Evolutionary conservation across 805 yeast species (phyloP), one percentile per base, ranked within the genome.

Genomic region (Candida incommunis): DNA sequence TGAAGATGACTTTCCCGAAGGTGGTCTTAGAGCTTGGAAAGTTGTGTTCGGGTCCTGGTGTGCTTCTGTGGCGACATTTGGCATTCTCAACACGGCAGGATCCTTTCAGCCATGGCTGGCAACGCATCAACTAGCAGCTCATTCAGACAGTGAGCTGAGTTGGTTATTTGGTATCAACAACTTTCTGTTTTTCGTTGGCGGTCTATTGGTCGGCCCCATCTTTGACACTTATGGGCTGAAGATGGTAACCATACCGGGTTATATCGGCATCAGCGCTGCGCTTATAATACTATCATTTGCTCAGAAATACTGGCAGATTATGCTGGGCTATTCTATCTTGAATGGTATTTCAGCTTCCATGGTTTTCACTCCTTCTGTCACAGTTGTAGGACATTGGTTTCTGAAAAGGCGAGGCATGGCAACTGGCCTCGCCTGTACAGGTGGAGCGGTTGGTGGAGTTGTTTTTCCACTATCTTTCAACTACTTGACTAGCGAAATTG

Each of bases 391-490:
- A 37, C 87, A 81, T 51, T 80, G 80, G 75, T 81, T 80, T 52
- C 56, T 63, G 46, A 62, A 60, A 22, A 72, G 69, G 46, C 66
- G 84, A 48, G 85, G 80, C 0, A 55, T 68, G 45, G 82, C 80
- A 3, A 64, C 76, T 26, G 83, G 85, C 0, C 50, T 78, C 2
- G 79, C 80, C 3, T 74, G 80, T 45, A 61, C 76, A 7, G 86
- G 85, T 2, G 83, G 83, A 1, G 74, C 82, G 2, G 58, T 76
- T 4, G 86, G 85, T 1, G 87, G 86, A 2, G 66, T 78, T 9
- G 54, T 77, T 3, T 72, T 75, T 55, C 83, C 86, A 1, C 59
- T 78, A 29, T 60, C 75, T 56, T 58, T 78, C 47, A 62, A 71
- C 46, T 54, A 65, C 11, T 55, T 75, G 43, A 72, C 72, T 49